These are phyloP conservation scores for Psilocybe azurescens DNA, from an alignment of 768 basidiomycete species.

Conservation along the genomic window DNA sequence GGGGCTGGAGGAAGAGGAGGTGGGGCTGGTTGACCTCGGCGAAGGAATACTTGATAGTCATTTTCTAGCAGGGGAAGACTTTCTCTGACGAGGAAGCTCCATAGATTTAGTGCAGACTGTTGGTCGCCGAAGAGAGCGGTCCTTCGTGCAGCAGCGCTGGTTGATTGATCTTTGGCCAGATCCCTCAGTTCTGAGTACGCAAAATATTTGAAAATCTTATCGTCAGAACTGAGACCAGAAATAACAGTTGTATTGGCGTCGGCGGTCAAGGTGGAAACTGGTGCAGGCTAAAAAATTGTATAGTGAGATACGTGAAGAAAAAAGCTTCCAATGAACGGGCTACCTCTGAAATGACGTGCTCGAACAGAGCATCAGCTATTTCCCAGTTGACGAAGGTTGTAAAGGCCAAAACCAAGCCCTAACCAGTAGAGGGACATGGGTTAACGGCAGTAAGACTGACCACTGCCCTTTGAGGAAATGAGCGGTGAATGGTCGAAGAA, in stretches of 20 bases:
- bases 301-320: constrained; percentile 7
- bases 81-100: constrained; percentile 64
- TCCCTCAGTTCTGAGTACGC: constrained; percentile 68
- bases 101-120: constrained; percentile 66
- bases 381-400: constrained; percentile 69
- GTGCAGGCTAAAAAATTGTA: constrained; percentile 44
- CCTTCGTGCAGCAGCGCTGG: constrained; percentile 48
- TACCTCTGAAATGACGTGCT: constrained; percentile 63
- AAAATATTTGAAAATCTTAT: constrained; percentile 60
- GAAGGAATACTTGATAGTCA: constrained; percentile 72
- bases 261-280: constrained; percentile 46
- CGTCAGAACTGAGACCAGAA: constrained; percentile 64
- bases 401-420: constrained; percentile 56
- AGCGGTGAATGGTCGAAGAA: constrained; percentile 64
- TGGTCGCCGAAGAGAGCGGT: constrained; percentile 71
- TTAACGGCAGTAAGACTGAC: constrained; percentile 55
- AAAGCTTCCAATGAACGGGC: constrained; percentile 13
- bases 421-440: constrained; percentile 47
- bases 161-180: constrained; percentile 49
- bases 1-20: constrained; percentile 26
- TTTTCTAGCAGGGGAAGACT: constrained; percentile 63
- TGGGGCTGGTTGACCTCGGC: constrained; percentile 53
- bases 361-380: constrained; percentile 62
- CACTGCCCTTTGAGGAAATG: constrained; percentile 67
- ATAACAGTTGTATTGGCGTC: constrained; percentile 63